Percentiles rank a stretch among this genome's conserved stretches.
phyloP scores from a whole-genome alignment of 2,329 filamentous ascomycete species.

The Ophiocordyceps camponoti-floridani region DNA sequence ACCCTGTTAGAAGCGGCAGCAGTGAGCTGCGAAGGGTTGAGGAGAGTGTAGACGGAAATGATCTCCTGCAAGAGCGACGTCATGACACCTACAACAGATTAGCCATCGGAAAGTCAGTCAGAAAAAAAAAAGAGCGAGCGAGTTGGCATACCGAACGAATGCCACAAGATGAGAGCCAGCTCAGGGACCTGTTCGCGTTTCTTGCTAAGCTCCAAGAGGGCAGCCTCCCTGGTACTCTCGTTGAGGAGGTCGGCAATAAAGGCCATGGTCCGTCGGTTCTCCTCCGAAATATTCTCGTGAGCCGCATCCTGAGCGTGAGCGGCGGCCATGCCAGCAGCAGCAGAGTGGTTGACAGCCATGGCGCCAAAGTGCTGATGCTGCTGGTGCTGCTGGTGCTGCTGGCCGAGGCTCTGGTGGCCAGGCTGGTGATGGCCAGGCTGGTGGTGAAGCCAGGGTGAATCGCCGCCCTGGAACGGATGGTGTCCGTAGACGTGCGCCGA shows the following conservation, averaged over 20 bases:
- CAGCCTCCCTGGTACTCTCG: slow-evolving; percentile 72
- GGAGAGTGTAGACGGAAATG: slow-evolving; percentile 91
- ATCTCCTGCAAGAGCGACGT: slow-evolving; percentile 94
- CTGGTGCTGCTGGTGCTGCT: slow-evolving; percentile 23
- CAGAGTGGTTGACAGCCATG: slow-evolving; percentile 48
- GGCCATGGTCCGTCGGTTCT: slow-evolving; percentile 79
- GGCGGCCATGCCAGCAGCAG: slow-evolving; percentile 21
- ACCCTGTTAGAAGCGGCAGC: slow-evolving; percentile 95
- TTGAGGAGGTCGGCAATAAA: slow-evolving; percentile 88
- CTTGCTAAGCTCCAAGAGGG: slow-evolving; percentile 89
- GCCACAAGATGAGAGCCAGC: slow-evolving; percentile 89
- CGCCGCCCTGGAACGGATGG: slow-evolving; percentile 45
- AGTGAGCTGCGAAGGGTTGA: slow-evolving; percentile 93
- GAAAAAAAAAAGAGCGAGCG: neutral
- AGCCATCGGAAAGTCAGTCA: neutral
- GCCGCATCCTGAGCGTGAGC: slow-evolving; percentile 34
- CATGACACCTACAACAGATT: slow-evolving; percentile 60
- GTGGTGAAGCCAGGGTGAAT: slow-evolving; percentile 51
- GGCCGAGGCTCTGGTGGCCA: slow-evolving; percentile 35
- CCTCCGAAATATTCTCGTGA: slow-evolving; percentile 62
- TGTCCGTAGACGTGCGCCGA: slow-evolving; percentile 49
- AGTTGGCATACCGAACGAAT: slow-evolving; percentile 68
- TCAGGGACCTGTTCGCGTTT: slow-evolving; percentile 97
- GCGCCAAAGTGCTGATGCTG: slow-evolving; percentile 54
- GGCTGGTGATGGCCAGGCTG: slow-evolving; percentile 41